These are phyloP conservation scores for Penicillium occitanis DNA, from an alignment of 2,329 filamentous ascomycete species.

Conservation along the genomic window DNA sequence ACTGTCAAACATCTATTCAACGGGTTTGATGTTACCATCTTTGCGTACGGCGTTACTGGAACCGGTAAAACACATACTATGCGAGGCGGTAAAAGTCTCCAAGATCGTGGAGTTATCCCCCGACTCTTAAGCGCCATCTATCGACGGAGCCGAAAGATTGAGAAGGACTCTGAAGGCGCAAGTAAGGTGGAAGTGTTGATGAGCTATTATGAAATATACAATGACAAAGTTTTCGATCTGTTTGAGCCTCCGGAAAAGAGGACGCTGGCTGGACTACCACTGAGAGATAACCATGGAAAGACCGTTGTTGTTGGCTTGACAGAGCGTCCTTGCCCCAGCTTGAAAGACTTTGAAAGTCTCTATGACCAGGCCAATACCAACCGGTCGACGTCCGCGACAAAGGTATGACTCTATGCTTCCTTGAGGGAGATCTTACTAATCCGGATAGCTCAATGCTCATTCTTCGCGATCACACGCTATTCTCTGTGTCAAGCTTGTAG, in stretches of 20 bases:
- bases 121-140: slow-evolving; percentile 82
- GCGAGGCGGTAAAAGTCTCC: slow-evolving; percentile 82
- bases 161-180: slow-evolving; percentile 71
- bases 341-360: slow-evolving; percentile 85
- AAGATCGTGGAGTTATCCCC: slow-evolving; percentile 84
- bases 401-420: slow-evolving; percentile 46
- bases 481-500: slow-evolving; percentile 81
- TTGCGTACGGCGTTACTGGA: slow-evolving; percentile 90
- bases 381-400: slow-evolving; percentile 83
- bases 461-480: slow-evolving; percentile 89
- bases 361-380: slow-evolving; percentile 93
- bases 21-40: slow-evolving; percentile 83
- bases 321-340: slow-evolving; percentile 74
- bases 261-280: slow-evolving; percentile 72
- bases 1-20: slow-evolving; percentile 86
- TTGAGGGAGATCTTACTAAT: slow-evolving; percentile 22
- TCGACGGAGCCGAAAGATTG: slow-evolving; percentile 77
- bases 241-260: slow-evolving; percentile 87
- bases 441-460: slow-evolving; percentile 71
- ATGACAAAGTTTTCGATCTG: slow-evolving; percentile 89
- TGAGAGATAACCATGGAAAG: slow-evolving; percentile 82
- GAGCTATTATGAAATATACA: slow-evolving; percentile 96
- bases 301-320: slow-evolving; percentile 84
- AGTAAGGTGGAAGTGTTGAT: slow-evolving; percentile 72
- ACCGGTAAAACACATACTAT: slow-evolving; percentile 96